Evolutionary conservation across 1,284 basidiomycete genomes (phyloP).

Genomic region (Neolentinus lepideus): DNA sequence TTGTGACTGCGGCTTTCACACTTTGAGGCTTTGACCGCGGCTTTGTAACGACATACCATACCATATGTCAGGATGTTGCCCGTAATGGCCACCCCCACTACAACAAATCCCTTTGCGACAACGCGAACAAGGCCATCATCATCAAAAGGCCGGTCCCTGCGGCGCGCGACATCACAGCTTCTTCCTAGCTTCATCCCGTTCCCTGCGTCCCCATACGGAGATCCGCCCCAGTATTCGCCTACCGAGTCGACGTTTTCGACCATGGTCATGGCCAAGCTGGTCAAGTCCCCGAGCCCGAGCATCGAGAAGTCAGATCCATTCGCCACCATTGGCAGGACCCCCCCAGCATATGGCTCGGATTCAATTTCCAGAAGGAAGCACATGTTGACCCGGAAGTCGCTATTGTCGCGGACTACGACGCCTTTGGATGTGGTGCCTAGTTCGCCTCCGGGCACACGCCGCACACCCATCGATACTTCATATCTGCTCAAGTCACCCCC

Average conservation of each 20-base stretch:
- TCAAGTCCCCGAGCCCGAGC: neutral
- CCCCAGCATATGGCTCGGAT: neutral
- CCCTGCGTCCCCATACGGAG: neutral
- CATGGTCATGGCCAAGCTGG: neutral
- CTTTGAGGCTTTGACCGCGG: too few species aligned
- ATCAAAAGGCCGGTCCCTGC: neutral
- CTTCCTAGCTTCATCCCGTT: neutral
- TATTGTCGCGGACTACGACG: neutral
- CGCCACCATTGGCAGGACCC: neutral
- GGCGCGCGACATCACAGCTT: neutral
- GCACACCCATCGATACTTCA: neutral
- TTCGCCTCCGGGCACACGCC: neutral
- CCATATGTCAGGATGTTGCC: neutral
- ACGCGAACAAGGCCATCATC: neutral
- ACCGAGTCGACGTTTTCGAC: neutral
- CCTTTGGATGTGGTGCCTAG: neutral
- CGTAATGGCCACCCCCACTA: neutral
- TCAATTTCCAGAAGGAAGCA: neutral
- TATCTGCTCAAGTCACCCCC: neutral
- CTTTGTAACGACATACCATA: neutral
- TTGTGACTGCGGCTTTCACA: too few species aligned
- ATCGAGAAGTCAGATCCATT: neutral
- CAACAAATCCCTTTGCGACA: neutral
- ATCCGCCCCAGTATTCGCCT: neutral
- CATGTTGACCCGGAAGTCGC: neutral